Evolutionary conservation across 805 yeast genomes (phyloP).

Genomic region (Hermanozyma aechmeae): DNA sequence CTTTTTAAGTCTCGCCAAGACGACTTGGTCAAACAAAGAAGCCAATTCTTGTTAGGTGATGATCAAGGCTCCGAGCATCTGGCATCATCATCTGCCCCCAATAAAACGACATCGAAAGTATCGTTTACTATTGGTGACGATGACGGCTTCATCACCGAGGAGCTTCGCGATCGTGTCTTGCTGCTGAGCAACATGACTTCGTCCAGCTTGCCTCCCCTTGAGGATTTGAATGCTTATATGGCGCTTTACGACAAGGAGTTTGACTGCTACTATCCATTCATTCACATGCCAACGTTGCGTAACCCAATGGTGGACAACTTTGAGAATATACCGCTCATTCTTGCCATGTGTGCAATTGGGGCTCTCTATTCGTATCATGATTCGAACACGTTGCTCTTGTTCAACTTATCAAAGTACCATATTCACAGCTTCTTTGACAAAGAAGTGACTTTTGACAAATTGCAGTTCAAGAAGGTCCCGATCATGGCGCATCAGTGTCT

Average conservation of each 20-base stretch:
- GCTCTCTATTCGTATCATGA: constrained; percentile 80
- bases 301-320: constrained; percentile 28
- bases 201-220: constrained; percentile 62
- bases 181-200: constrained; percentile 42
- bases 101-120: constrained; percentile 5
- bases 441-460: constrained; percentile 34
- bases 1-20: constrained; percentile 59
- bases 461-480: constrained; percentile 45
- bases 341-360: constrained; percentile 83
- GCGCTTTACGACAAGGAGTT: constrained; percentile 70
- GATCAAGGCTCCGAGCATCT: background rate
- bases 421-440: constrained; percentile 59
- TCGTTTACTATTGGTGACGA: constrained; percentile 11
- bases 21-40: constrained; percentile 47
- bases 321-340: constrained; percentile 53
- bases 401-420: constrained; percentile 57
- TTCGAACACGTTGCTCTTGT: constrained; percentile 60
- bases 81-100: constrained; percentile 1
- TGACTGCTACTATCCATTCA: constrained; percentile 74
- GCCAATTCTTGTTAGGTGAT: background rate
- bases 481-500: constrained; percentile 49
- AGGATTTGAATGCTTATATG: constrained; percentile 69
- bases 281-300: constrained; percentile 58
- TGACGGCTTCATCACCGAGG: constrained; percentile 34
- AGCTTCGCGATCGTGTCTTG: constrained; percentile 46